phyloP scores from a whole-genome alignment of 768 basidiomycete genomes.

The Tulasnella sp. region DNA sequence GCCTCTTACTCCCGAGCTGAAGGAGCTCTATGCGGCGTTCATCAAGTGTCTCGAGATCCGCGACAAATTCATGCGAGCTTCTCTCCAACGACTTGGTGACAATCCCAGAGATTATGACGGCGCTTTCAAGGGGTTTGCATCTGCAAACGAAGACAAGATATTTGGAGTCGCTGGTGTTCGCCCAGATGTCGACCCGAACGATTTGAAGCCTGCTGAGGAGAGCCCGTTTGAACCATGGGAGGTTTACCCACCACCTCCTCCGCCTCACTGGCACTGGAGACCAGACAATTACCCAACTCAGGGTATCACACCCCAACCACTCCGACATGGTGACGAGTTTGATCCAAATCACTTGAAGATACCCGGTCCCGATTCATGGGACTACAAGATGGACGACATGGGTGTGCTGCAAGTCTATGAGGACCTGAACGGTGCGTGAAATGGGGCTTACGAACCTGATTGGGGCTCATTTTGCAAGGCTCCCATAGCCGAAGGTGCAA shows the following conservation, averaged over 20 bases:
- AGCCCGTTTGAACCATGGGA: constrained; percentile 62
- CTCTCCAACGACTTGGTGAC: constrained; percentile 88
- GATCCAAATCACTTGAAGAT: constrained; percentile 67
- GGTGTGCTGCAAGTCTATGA: constrained; percentile 87
- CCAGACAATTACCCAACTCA: constrained; percentile 36
- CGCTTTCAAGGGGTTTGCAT: constrained; percentile 56
- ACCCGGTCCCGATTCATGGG: constrained; percentile 58
- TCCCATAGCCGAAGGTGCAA: constrained; percentile 37
- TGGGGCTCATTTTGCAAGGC: background rate
- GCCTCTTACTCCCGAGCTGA: constrained; percentile 35
- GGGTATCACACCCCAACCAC: constrained; percentile 21
- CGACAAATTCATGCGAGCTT: constrained; percentile 89
- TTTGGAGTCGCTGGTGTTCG: constrained; percentile 64
- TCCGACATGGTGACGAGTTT: constrained; percentile 46
- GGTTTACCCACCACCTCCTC: constrained; percentile 88
- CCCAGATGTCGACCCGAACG: constrained; percentile 46
- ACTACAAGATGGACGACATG: constrained; percentile 72
- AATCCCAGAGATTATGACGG: constrained; percentile 91
- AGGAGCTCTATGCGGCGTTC: constrained; percentile 60
- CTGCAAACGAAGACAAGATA: constrained; percentile 43
- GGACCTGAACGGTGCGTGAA: constrained; percentile 15
- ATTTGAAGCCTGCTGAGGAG: constrained; percentile 25
- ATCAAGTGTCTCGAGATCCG: constrained; percentile 83
- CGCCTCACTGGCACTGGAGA: constrained; percentile 92
- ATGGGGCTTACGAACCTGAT: background rate